Base-by-base conservation (phyloP, 2,329 filamentous ascomycete genomes). In the Pyrenophora teres region DNA sequence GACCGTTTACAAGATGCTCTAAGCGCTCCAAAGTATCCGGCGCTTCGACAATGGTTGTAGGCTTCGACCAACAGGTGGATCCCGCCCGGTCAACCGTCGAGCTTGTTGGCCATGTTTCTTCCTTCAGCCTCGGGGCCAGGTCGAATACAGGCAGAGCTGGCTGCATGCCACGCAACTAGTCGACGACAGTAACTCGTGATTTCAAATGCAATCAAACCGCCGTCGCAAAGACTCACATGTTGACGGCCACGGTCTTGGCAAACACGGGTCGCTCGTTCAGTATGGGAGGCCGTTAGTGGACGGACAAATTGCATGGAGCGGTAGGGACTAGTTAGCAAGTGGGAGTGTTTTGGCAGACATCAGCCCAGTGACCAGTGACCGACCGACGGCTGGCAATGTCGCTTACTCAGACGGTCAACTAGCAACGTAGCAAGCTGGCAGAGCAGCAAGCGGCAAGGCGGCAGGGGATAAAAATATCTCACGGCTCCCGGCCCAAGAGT, bases 91-190 rank as follows among this genome's bases (percentile, higher is more conserved):
- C 32, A 41, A 40, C 38, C 40, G 31, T 52, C 47, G 41, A 48
- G 42, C 42, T 53, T 41, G 57, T 61, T 64, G 63, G 61, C 51
- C 40, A 59, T 62, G 54, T 62, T 62, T 60, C 59, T 60, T 58
- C 47, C 54, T 59, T 52, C 46, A 27, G 50, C 35, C 44, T 38
- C 50, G 39, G 56, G 42, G 46, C 59, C 45, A 53, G 40, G 40
- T 59, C 54, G 42, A 52, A 43, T 50, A 37, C 48, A 52, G 31
- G 35, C 48, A 37, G 51, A 37, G 51, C 32, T 47, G 40, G 21
- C 40, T 36, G 39, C 32, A 35, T 54, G 46, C 39, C 23, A 48
- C 45, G 33, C 25, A 44, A 21, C 27, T 42, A 47, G 40, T 50
- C 43, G 51, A 43, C 31, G 8, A 47, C 33, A 48, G 46, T 46